Evolutionary conservation across 2,329 filamentous ascomycete genomes (phyloP).

Genomic region (Ophiostoma angusticollis): DNA sequence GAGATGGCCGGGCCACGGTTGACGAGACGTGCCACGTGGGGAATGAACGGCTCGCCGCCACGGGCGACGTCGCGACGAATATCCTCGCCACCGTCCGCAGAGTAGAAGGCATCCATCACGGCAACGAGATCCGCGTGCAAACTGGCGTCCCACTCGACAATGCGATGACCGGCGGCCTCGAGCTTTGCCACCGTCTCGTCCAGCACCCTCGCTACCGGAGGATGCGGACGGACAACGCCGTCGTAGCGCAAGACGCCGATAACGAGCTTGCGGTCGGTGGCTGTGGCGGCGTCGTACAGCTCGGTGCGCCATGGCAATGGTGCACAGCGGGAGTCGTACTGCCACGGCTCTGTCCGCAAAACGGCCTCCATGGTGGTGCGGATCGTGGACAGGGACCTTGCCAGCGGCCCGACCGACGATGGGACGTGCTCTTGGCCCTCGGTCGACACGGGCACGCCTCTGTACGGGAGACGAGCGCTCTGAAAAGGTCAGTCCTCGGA

Average conservation of each 20-base stretch:
- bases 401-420: constrained; percentile 53
- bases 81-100: constrained; percentile 50
- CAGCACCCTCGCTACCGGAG: constrained; percentile 44
- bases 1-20: constrained; percentile 40
- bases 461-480: constrained; percentile 38
- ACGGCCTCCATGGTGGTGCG: constrained; percentile 39
- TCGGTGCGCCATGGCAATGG: constrained; percentile 42
- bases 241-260: constrained; percentile 9
- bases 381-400: constrained; percentile 40
- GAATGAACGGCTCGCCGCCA: constrained; percentile 46
- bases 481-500: constrained; percentile 29
- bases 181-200: constrained; percentile 30
- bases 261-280: not conserved
- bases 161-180: constrained; percentile 34
- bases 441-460: constrained; percentile 29
- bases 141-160: constrained; percentile 38
- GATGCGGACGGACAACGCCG: constrained; percentile 37
- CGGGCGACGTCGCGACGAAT: constrained; percentile 39
- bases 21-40: constrained; percentile 44
- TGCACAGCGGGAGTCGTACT: constrained; percentile 50
- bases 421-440: constrained; percentile 12
- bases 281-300: constrained; percentile 27
- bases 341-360: constrained; percentile 48
- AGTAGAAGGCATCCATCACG: constrained; percentile 43
- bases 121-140: constrained; percentile 36